Conservation (phyloP, 495 filamentous ascomycete species). For the Aspergillus mulundensis region DNA sequence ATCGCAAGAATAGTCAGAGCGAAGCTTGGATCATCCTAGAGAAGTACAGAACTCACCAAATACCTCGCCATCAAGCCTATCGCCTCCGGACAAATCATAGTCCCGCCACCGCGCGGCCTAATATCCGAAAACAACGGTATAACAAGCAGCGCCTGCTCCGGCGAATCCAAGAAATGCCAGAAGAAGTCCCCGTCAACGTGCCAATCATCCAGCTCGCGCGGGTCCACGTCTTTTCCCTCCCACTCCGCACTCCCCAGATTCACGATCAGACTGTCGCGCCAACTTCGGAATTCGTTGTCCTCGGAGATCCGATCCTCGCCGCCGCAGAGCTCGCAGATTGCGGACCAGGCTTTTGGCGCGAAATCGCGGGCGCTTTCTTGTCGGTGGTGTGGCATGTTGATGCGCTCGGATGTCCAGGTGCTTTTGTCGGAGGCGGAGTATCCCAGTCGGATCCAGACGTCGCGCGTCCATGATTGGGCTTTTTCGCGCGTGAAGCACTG, state of each 20-base stretch:
- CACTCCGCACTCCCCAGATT: slow-evolving; percentile 61
- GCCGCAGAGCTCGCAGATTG: slow-evolving; percentile 67
- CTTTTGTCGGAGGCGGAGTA: slow-evolving; percentile 61
- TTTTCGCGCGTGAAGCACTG: slow-evolving; percentile 60
- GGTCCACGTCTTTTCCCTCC: slow-evolving; percentile 43
- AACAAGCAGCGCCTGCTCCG: slow-evolving; percentile 67
- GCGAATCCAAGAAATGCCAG: slow-evolving; percentile 68
- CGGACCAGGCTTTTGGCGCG: slow-evolving; percentile 64
- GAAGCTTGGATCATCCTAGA: too few relatives aligned
- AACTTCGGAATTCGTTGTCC: slow-evolving; percentile 40
- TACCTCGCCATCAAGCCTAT: slow-evolving; percentile 55
- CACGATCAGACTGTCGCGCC: slow-evolving; percentile 69
- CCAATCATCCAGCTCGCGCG: slow-evolving; percentile 54
- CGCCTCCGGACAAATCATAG: slow-evolving; percentile 58
- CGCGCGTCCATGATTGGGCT: slow-evolving; percentile 51
- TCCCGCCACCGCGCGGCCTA: slow-evolving; percentile 58
- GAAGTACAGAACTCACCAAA: slow-evolving; percentile 36
- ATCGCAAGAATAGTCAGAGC: background rate
- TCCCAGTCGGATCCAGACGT: slow-evolving; percentile 66
- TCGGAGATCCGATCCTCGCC: slow-evolving; percentile 56
- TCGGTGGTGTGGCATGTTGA: slow-evolving; percentile 61
- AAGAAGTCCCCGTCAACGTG: slow-evolving; percentile 79
- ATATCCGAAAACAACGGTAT: slow-evolving; percentile 70
- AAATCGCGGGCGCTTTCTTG: slow-evolving; percentile 52
- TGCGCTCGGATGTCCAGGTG: slow-evolving; percentile 60